A percentile compares a stretch with the other conserved stretches of the same genome.
These are phyloP conservation scores for Trichoderma oligosporum DNA, from an alignment of 2,329 filamentous ascomycete genomes.

Conservation along the genomic window DNA sequence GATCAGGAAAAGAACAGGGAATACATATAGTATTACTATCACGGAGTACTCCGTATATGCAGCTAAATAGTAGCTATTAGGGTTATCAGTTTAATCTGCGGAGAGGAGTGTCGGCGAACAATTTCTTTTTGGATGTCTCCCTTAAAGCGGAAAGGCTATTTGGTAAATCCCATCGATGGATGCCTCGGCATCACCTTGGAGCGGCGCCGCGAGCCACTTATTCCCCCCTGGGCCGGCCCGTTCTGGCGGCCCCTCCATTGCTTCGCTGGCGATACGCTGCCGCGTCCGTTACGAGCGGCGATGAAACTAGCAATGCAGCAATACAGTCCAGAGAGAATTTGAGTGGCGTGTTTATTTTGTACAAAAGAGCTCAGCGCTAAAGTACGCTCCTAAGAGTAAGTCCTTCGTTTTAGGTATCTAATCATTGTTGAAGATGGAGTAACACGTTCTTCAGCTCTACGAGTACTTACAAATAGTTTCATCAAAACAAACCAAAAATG, in stretches of 20 bases:
- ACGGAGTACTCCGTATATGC: neutral
- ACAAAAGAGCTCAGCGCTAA: neutral
- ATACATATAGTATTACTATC: neutral
- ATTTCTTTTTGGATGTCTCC: neutral
- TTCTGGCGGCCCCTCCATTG: neutral
- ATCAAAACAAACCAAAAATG: too few relatives aligned
- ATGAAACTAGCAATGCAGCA: neutral
- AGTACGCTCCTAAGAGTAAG: neutral
- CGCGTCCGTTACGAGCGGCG: neutral
- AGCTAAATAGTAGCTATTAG: neutral
- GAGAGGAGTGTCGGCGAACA: neutral
- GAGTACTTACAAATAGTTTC: neutral
- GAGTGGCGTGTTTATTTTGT: neutral
- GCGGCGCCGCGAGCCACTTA: neutral
- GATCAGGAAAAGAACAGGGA: neutral
- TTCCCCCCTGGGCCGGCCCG: slow-evolving; percentile 7
- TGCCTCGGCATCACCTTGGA: neutral
- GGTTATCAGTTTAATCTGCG: neutral
- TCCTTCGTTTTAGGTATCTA: neutral
- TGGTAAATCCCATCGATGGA: neutral
- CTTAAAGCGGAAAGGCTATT: neutral
- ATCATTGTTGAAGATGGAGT: neutral
- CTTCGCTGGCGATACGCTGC: neutral
- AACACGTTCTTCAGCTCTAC: neutral
- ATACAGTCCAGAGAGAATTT: neutral